Base-by-base conservation (phyloP, 2,329 filamentous ascomycete species). In the Colletotrichum coccodes region DNA sequence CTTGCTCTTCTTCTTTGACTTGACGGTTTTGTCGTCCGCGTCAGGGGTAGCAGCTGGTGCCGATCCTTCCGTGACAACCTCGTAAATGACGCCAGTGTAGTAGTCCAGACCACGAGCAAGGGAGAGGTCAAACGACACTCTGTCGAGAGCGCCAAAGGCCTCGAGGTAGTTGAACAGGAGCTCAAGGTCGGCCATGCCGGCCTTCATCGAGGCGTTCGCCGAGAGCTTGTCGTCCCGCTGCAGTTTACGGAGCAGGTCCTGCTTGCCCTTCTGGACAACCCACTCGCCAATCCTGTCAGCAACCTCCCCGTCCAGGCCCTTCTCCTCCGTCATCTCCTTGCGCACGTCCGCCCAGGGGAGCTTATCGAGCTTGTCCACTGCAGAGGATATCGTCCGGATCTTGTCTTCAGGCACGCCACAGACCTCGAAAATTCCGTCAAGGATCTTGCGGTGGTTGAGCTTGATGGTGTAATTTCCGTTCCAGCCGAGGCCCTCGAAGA, bases 281-380 rank as follows among this genome's bases (percentile, higher is more conserved):
- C 92, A 97, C 76, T 91, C 89, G 74, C 94, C 94, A 75, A 98
- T 97, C 76, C 90, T 92, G 82, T 98, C 94, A 53, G 95, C 95
- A 34, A 95, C 89, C 16, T 89, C 90, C 28, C 85, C 84, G 47
- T 90, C 88, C 2, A 98, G 85, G 0, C 94, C 94, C 84, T 98
- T 98, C 72, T 97, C 93, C 73, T 95, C 93, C 0, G 93, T 91
- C 95, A 98, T 98, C 79, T 98, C 95, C 79, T 92, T 92, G 79
- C 91, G 90, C 60, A 98, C 95, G 72, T 97, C 94, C 36, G 87
- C 88, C 95, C 95, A 98, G 1, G 94, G 92, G 76, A 91, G 84
- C 84, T 98, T 98, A 81, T 98, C 95, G 62, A 98, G 85, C 85
- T 98, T 98, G 84, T 98, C 95, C 53, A 98, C 95, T 2, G 95